Conservation (phyloP, 371 early-diverging fungal genomes). For the Saksenaea vasiformis region DNA sequence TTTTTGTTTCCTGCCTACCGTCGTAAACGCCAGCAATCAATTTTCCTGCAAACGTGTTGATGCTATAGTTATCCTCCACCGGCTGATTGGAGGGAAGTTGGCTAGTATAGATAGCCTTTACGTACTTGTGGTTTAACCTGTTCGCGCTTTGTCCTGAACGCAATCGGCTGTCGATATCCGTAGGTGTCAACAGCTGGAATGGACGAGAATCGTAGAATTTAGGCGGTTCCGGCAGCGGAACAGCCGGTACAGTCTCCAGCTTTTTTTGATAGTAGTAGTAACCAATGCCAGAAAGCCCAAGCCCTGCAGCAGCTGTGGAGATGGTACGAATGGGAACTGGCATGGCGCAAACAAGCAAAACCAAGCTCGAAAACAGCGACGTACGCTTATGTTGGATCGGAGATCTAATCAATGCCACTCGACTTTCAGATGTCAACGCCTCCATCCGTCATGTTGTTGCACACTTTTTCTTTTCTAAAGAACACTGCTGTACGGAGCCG, state of each 20-base stretch:
- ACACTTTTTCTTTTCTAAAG: no score
- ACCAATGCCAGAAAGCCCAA: constrained; percentile 30
- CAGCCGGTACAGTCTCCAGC: background rate
- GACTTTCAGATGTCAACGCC: no score
- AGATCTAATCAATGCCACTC: no score
- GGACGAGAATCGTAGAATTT: constrained; percentile 34
- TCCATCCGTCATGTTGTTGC: no score
- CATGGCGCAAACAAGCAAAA: constrained; percentile 10
- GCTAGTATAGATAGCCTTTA: constrained; percentile 41
- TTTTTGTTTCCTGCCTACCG: constrained; percentile 23
- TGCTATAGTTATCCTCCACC: constrained; percentile 48
- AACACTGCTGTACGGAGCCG: no score
- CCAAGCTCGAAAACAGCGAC: no score
- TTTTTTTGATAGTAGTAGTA: constrained; percentile 17
- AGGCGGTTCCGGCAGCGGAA: constrained; percentile 1
- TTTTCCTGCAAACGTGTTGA: constrained; percentile 25
- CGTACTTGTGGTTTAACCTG: constrained; percentile 9
- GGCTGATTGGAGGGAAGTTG: constrained; percentile 48
- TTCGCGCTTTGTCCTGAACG: constrained; percentile 34
- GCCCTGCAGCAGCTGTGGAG: constrained; percentile 22
- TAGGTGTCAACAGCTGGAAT: constrained; percentile 26
- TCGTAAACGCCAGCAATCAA: constrained; percentile 54
- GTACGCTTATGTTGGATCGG: no score
- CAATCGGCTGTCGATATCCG: constrained; percentile 34
- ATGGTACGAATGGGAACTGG: constrained; percentile 28